phyloP scores from a whole-genome alignment of 805 yeast genomes.

The Starmerella floris region DNA sequence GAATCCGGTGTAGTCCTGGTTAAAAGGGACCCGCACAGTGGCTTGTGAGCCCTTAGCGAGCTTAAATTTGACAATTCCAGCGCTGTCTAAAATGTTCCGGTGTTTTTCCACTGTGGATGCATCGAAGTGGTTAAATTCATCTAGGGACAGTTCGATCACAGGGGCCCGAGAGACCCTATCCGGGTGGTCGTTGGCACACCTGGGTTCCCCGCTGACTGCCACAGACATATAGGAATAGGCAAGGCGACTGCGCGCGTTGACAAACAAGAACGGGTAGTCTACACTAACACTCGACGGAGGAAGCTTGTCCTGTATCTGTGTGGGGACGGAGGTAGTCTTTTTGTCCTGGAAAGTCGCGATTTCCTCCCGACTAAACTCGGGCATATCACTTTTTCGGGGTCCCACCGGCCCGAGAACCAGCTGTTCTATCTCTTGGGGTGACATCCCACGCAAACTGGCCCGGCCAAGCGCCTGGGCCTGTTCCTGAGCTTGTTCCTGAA shows the following conservation, averaged over 20 bases:
- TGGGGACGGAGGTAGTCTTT: conserved; percentile 2
- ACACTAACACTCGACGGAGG: neutral
- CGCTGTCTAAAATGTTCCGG: neutral
- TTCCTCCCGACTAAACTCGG: conserved; percentile 6
- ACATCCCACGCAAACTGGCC: conserved; percentile 5
- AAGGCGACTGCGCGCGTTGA: neutral
- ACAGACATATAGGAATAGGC: neutral
- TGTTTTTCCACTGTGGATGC: conserved; percentile 1
- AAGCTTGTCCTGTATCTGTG: neutral
- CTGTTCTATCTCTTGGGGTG: conserved; percentile 7
- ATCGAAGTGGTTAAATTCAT: conserved; percentile 1
- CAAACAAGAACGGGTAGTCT: conserved; percentile 10
- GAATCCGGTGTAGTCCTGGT: conserved; percentile 6
- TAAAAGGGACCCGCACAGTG: conserved; percentile 4
- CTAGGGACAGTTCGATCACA: neutral
- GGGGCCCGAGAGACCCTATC: neutral
- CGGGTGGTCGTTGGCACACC: neutral
- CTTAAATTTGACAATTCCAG: conserved; percentile 7
- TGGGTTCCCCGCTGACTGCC: neutral
- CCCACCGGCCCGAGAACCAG: conserved; percentile 1
- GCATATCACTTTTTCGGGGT: neutral
- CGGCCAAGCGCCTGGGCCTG: conserved; percentile 14
- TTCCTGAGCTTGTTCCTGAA: conserved; percentile 16
- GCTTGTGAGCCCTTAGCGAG: neutral
- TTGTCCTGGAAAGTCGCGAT: conserved; percentile 4